phyloP scores from a whole-genome alignment of 257 asterid genomes.

The Forsythia suspensa region DNA sequence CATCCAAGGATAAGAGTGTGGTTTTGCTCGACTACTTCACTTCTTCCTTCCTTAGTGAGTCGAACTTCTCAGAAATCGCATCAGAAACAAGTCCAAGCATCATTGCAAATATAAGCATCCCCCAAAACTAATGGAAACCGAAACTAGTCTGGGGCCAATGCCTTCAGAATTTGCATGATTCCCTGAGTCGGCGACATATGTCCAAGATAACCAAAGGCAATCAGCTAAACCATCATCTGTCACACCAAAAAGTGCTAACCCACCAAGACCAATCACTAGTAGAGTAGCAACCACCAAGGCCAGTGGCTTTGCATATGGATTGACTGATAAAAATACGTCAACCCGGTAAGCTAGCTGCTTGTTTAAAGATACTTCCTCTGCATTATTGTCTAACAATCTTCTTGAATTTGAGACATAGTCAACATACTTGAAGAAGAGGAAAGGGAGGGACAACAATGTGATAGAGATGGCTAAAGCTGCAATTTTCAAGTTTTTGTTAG shows the following conservation, averaged over 20 bases:
- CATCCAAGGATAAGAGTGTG: conserved; percentile 93
- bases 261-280: conserved; percentile 72
- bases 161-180: conserved; percentile 85
- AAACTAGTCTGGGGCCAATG: conserved; percentile 69
- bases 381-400: conserved; percentile 47
- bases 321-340: conserved; percentile 69
- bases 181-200: conserved; percentile 79
- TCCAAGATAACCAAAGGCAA: conserved; percentile 88
- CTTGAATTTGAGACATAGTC: conserved; percentile 60
- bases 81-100: conserved; percentile 95
- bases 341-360: conserved; percentile 79
- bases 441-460: conserved; percentile 55
- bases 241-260: conserved; percentile 82
- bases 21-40: conserved; percentile 88
- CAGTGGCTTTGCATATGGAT: conserved; percentile 83
- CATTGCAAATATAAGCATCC: conserved; percentile 97
- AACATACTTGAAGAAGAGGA: conserved; percentile 64
- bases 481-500: conserved; percentile 45
- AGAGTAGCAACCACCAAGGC: conserved; percentile 79
- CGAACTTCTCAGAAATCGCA: conserved; percentile 91
- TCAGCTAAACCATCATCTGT: conserved; percentile 71
- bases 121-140: conserved; percentile 79
- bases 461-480: conserved; percentile 59
- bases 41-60: conserved; percentile 86
- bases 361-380: conserved; percentile 69